Base-by-base conservation (phyloP, 2,329 filamentous ascomycete species). In the Laburnicola sp. region DNA sequence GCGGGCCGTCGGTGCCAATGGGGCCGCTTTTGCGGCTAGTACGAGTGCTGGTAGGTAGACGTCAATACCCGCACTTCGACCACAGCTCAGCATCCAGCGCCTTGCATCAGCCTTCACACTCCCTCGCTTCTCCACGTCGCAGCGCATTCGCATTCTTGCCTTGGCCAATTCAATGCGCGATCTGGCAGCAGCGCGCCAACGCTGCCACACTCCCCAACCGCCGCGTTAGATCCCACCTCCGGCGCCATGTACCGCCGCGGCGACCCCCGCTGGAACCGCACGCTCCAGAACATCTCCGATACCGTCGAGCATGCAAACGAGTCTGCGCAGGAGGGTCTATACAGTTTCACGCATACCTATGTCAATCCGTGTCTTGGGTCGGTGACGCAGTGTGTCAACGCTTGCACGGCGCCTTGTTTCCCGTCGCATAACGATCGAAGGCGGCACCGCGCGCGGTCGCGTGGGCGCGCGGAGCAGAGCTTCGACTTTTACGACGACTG, bases 401-500 rank as follows among this genome's bases (percentile, higher is more conserved):
- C 76, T 41, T 87, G 87, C 69, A 91, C 91, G 61, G 85, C 86
- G 38, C 79, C 84, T 9, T 83, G 86, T 47, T 90, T 90, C 31
- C 87, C 89, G 47, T 85, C 84, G 65, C 83, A 84, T 48, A 88
- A 92, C 61, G 89, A 93, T 68, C 85, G 88, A 51, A 85, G 89
- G 27, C 84, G 89, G 50, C 85, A 91, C 63, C 82, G 87, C 31
- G 75, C 74, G 16, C 74, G 79, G 22, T 74, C 76, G 49, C 71
- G 78, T 54, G 84, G 83, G 2, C 74, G 85, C 45, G 88, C 91
- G 26, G 92, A 97, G 74, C 84, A 88, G 64, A 92, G 84, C 65
- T 97, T 97, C 70, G 93, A 97, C 72, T 97, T 97, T 71, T 97
- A 97, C 76, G 93, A 97, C 73, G 93, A 97, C 73, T 97, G 93